A percentile compares a stretch with the other conserved stretches of the same genome.
Evolutionary conservation across 495 filamentous ascomycete genomes (phyloP).

Genomic region (Neurospora tetrasperma): DNA sequence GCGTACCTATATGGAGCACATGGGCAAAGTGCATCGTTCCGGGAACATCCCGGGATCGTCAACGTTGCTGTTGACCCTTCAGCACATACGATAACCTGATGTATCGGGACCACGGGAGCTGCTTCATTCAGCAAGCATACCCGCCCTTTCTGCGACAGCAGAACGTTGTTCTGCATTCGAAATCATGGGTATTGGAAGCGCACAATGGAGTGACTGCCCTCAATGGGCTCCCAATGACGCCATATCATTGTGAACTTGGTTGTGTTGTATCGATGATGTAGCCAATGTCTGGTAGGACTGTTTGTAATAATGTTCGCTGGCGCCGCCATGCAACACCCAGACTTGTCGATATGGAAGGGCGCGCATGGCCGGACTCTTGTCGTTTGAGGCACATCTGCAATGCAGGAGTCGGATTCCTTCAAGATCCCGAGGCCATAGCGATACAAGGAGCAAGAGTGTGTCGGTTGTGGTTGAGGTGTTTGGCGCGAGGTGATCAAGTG

Average conservation of each 20-base stretch:
- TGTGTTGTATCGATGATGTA: not conserved
- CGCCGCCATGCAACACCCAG: not conserved
- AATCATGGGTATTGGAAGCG: not conserved
- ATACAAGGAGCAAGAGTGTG: not conserved
- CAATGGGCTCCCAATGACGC: not conserved
- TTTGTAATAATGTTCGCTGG: not conserved
- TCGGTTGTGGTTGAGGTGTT: not conserved
- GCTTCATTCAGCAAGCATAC: not conserved
- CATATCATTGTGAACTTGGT: not conserved
- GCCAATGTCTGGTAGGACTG: not conserved
- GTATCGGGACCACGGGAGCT: not conserved
- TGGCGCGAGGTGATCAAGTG: not conserved
- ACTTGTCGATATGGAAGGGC: not conserved
- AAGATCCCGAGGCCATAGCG: not conserved
- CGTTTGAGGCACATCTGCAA: not conserved
- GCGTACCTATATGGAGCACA: too few relatives aligned
- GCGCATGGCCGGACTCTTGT: not conserved
- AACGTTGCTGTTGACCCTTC: not conserved
- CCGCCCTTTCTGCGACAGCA: not conserved
- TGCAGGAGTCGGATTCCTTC: not conserved
- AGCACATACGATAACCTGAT: not conserved
- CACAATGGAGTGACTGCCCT: not conserved
- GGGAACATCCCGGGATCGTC: not conserved
- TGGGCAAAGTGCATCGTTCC: not conserved
- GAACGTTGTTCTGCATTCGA: not conserved